phyloP scores from a whole-genome alignment of 768 basidiomycete genomes.

The Lactifluus pinguis region DNA sequence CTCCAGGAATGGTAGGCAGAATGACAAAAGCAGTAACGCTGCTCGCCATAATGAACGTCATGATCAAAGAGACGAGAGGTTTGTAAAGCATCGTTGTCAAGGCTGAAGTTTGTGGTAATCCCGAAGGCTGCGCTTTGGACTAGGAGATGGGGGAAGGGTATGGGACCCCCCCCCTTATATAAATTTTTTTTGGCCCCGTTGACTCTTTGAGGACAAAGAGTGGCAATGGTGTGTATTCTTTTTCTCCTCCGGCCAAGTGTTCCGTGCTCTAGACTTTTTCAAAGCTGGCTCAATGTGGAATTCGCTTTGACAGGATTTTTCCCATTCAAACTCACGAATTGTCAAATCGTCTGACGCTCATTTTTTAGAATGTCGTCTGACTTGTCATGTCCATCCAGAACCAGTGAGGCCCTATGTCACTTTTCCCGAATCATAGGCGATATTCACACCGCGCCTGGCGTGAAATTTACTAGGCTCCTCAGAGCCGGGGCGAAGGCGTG shows the following conservation, averaged over 20 bases:
- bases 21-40: neutral
- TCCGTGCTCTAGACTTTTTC: neutral
- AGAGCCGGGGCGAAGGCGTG: neutral
- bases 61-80: neutral
- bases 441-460: neutral
- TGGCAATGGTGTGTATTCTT: neutral
- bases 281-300: neutral
- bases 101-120: neutral
- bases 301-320: neutral
- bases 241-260: neutral
- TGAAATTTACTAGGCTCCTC: neutral
- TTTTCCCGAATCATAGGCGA: neutral
- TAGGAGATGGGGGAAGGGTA: neutral
- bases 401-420: too few relatives aligned
- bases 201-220: neutral
- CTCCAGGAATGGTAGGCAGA: neutral
- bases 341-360: neutral
- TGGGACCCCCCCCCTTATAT: neutral
- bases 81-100: constrained; percentile 4
- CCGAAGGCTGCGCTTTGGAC: neutral
- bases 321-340: neutral
- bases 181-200: neutral
- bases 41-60: neutral
- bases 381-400: neutral
- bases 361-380: neutral